A percentile compares a stretch with the other conserved stretches of the same genome.
These are phyloP conservation scores for Cyberlindnera mrakii DNA, from an alignment of 805 yeast genomes.

Conservation along the genomic window DNA sequence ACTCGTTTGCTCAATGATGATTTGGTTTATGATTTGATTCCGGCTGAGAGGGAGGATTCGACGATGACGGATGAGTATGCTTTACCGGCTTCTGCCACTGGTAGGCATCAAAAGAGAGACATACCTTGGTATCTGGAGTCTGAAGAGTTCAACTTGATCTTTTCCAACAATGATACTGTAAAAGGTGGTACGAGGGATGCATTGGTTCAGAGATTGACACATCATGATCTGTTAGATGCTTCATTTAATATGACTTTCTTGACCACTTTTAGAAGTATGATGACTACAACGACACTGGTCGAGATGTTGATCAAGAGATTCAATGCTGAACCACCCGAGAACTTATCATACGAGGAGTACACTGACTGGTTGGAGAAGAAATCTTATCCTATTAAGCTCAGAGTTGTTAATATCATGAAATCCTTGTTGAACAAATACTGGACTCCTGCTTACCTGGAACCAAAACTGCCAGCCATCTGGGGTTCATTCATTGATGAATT, in stretches of 20 bases:
- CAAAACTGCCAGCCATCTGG: conserved; percentile 32
- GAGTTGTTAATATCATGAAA: conserved; percentile 63
- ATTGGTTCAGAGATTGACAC: conserved; percentile 72
- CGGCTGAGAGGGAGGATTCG: conserved; percentile 36
- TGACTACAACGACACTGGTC: conserved; percentile 58
- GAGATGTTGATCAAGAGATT: conserved; percentile 57
- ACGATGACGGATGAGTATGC: conserved; percentile 21
- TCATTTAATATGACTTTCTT: conserved; percentile 64
- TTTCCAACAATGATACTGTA: conserved; percentile 63
- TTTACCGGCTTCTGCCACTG: conserved; percentile 22
- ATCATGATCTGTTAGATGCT: conserved; percentile 58
- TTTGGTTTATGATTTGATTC: conserved; percentile 46
- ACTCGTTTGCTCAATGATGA: conserved; percentile 75
- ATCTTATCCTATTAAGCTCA: conserved; percentile 56
- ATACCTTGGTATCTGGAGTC: conserved; percentile 70
- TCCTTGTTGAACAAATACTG: conserved; percentile 64
- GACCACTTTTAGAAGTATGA: conserved; percentile 70
- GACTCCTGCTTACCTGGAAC: conserved; percentile 53
- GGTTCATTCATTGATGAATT: conserved; percentile 34
- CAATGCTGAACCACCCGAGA: conserved; percentile 77
- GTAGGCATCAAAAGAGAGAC: conserved; percentile 29
- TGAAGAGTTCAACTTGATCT: conserved; percentile 52
- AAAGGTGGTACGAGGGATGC: conserved; percentile 84
- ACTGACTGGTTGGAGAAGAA: conserved; percentile 69
- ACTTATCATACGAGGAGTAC: conserved; percentile 76